A percentile compares a stretch with the other conserved stretches of the same genome.
phyloP scores from a whole-genome alignment of 2,329 filamentous ascomycete genomes.

The Erysiphe pisi region DNA sequence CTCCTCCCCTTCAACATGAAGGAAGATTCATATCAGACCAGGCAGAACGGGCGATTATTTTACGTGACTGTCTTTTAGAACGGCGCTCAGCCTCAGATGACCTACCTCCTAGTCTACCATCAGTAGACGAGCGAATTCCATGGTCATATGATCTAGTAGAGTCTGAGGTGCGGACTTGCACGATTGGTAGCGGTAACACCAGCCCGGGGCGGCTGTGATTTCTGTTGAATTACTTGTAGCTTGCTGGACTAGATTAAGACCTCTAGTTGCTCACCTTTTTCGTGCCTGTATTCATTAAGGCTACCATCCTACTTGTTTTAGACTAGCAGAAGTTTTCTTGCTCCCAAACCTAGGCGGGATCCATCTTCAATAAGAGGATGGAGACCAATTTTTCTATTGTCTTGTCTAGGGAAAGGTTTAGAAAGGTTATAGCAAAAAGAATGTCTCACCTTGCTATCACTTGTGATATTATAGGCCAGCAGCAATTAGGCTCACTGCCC shows the following conservation, averaged over 20 bases:
- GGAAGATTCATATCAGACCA: conserved; percentile 8
- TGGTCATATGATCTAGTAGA: not conserved
- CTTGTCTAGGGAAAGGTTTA: conserved; percentile 13
- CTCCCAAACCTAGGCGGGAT: not conserved
- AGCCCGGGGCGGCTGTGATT: too few relatives aligned
- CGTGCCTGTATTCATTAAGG: not conserved
- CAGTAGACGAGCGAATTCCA: conserved; percentile 17
- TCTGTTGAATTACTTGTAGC: too few relatives aligned
- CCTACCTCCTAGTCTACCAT: conserved; percentile 9
- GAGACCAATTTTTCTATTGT: conserved; percentile 1
- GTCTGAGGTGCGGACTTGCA: not conserved
- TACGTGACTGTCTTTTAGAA: not conserved
- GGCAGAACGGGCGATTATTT: conserved; percentile 12
- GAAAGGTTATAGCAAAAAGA: conserved; percentile 22
- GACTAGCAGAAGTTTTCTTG: not conserved
- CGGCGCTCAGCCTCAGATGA: not conserved
- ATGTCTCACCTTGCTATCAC: not conserved
- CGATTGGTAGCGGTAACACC: too few relatives aligned
- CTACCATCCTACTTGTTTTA: not conserved
- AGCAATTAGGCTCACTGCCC: not conserved
- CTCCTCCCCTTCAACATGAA: not conserved
- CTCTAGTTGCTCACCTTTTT: conserved; percentile 17
- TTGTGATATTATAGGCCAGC: not conserved
- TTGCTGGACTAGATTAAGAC: too few relatives aligned
- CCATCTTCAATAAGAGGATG: not conserved